Percentiles rank a stretch among this genome's conserved stretches.
Conservation (phyloP, 208 protist species). For the Vickermania spadyakhi region DNA sequence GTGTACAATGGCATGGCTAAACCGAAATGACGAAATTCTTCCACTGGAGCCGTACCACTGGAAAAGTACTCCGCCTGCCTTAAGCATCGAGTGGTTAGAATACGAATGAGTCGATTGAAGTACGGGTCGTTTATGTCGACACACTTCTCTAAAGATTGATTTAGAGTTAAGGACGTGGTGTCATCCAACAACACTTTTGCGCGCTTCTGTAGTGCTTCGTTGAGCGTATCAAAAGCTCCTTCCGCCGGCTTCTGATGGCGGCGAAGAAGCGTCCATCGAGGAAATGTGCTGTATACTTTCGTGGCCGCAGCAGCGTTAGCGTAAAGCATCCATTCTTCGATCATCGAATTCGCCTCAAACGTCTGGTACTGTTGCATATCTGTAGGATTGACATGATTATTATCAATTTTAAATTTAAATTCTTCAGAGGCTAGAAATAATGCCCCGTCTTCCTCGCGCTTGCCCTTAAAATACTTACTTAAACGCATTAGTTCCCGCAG, state of each 20-base stretch:
- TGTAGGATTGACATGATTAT: conserved; percentile 79
- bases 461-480: conserved; percentile 73
- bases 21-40: conserved; percentile 91
- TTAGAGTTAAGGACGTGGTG: conserved; percentile 72
- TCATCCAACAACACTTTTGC: conserved; percentile 65
- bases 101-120: conserved; percentile 90
- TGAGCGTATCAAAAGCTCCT: conserved; percentile 77
- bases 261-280: conserved; percentile 80
- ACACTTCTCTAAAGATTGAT: conserved; percentile 74
- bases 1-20: conserved; percentile 93
- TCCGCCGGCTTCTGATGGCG: conserved; percentile 83
- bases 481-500: conserved; percentile 74
- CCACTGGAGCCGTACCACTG: conserved; percentile 61
- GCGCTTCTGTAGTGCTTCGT: conserved; percentile 60
- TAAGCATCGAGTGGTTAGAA: conserved; percentile 89
- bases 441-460: conserved; percentile 73
- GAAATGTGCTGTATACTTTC: conserved; percentile 69
- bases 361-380: conserved; percentile 88
- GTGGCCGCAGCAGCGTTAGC: conserved; percentile 90
- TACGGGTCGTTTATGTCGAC: conserved; percentile 68
- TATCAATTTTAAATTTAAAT: conserved; percentile 89
- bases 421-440: conserved; percentile 85
- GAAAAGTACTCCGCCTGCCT: conserved; percentile 92
- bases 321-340: conserved; percentile 97
- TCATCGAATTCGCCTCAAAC: conserved; percentile 91